Evolutionary conservation across 2,329 filamentous ascomycete genomes (phyloP), one percentile per base, ranked within the genome.

Genomic region (Chaetothyriales sp.): DNA sequence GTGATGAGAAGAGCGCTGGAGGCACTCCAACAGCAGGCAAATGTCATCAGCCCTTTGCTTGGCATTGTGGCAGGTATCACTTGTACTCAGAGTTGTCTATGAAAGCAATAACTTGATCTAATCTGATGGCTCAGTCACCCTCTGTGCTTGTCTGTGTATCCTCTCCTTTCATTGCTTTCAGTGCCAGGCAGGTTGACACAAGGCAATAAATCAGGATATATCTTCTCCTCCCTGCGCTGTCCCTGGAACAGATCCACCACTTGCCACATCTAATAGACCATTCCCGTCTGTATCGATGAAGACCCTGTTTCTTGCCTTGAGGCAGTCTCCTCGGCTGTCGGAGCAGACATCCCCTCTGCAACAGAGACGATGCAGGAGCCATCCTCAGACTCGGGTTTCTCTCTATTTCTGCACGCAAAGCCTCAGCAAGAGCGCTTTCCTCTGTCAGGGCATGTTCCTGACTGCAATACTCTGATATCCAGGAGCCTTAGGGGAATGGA

Each of bases 251-350:
- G 61, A 54, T 71, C 71, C 8, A 82, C 83, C 18, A 93, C 81
- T 0, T 86, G 85, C 87, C 86, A 93, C 9, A 82, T 86, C 65
- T 93, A 86, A 92, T 81, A 2, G 79, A 81, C 12, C 78, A 81
- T 25, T 72, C 67, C 57, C 85, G 79, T 60, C 79, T 77, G 45
- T 59, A 77, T 70, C 73, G 70, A n/a, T 83, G 73, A 39, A 73
- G 64, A 32, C 78, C 65, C 2, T 74, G 74, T 12, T 74, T 47
- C 72, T 72, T 69, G n/a, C 26, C 76, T 66, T 10, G 66, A 65
- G 10, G 84, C 69, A 53, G 87, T 68, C 20, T 73, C 71, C 56
- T 77, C 70, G 18, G 86, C 82, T 56, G 88, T 84, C 0, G 79
- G 76, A 1, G 79, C 80, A 56, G 93, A 80, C 0, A 92, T 81